Percentiles rank a stretch among this genome's conserved stretches.
Conservation (phyloP, 192 early-diverging fungal species). For the Funneliformis geosporum region DNA sequence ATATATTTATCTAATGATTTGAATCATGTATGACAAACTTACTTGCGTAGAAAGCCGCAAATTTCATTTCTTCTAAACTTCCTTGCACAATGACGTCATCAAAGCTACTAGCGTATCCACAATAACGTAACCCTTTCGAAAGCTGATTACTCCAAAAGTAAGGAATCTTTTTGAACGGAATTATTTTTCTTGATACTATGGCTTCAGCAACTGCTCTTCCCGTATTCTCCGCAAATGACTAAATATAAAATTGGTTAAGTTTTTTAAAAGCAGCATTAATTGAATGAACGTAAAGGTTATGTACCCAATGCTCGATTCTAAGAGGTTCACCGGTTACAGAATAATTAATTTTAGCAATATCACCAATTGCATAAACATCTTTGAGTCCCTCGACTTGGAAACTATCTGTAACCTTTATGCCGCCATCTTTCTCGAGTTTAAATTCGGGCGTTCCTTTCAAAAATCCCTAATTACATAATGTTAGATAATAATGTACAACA, state of each 20-base stretch:
- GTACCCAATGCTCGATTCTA: slow-evolving; percentile 60
- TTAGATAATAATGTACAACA: neutral
- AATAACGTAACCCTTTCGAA: slow-evolving; percentile 56
- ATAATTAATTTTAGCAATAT: slow-evolving; percentile 56
- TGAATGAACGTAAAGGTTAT: neutral
- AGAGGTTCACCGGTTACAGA: slow-evolving; percentile 45
- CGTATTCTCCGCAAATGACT: slow-evolving; percentile 46
- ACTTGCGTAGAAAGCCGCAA: slow-evolving; percentile 41
- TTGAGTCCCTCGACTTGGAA: slow-evolving; percentile 46
- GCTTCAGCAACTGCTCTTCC: slow-evolving; percentile 38
- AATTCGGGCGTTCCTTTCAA: slow-evolving; percentile 43
- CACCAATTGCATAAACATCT: slow-evolving; percentile 55
- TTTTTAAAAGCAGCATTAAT: neutral
- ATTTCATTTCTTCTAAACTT: slow-evolving; percentile 33
- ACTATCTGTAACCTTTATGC: slow-evolving; percentile 46
- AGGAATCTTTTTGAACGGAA: slow-evolving; percentile 49
- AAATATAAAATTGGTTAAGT: neutral
- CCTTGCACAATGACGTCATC: slow-evolving; percentile 55
- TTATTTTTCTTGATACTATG: slow-evolving; percentile 31
- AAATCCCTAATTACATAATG: slow-evolving; percentile 33
- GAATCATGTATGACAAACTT: slow-evolving; percentile 15
- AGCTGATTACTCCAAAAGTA: slow-evolving; percentile 63
- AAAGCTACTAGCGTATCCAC: slow-evolving; percentile 53
- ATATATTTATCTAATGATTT: neutral
- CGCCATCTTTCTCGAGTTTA: slow-evolving; percentile 46